Evolutionary conservation across 1,284 basidiomycete genomes (phyloP).

Genomic region (Takashimella koratensis): DNA sequence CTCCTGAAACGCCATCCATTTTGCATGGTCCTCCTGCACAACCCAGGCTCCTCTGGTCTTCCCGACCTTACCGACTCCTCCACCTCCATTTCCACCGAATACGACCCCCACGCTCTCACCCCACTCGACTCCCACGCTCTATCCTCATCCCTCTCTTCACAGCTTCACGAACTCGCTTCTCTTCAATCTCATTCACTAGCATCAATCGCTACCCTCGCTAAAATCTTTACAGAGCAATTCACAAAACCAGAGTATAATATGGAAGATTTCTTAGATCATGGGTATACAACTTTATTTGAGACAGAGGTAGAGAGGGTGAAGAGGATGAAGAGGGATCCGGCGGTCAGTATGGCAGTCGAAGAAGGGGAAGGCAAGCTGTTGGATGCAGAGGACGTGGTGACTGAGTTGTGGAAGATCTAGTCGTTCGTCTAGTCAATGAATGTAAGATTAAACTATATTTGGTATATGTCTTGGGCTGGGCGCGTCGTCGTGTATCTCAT

Average conservation of each 20-base stretch:
- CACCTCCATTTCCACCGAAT: constrained; percentile 41
- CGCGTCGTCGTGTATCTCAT: too few species aligned
- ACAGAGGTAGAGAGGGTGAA: background rate
- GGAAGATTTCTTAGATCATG: constrained; percentile 97
- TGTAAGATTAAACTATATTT: too few species aligned
- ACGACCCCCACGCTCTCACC: constrained; percentile 63
- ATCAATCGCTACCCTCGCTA: constrained; percentile 74
- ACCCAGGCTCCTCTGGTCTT: constrained; percentile 48
- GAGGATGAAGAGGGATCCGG: background rate
- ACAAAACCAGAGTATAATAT: constrained; percentile 84
- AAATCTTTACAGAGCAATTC: constrained; percentile 86
- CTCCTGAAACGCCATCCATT: constrained; percentile 87
- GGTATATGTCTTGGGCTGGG: too few species aligned
- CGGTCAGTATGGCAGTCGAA: background rate
- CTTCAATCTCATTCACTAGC: constrained; percentile 81
- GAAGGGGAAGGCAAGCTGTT: background rate
- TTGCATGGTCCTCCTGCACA: constrained; percentile 90
- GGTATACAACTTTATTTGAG: constrained; percentile 75
- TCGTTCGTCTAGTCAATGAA: too few species aligned
- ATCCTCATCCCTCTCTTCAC: constrained; percentile 75
- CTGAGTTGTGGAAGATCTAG: background rate
- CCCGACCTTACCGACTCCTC: constrained; percentile 23
- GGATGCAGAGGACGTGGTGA: background rate
- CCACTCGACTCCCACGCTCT: constrained; percentile 76
- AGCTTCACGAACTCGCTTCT: constrained; percentile 62